These are phyloP conservation scores for Amphirosellinia nigrospora DNA, from an alignment of 495 filamentous ascomycete genomes.

Conservation along the genomic window DNA sequence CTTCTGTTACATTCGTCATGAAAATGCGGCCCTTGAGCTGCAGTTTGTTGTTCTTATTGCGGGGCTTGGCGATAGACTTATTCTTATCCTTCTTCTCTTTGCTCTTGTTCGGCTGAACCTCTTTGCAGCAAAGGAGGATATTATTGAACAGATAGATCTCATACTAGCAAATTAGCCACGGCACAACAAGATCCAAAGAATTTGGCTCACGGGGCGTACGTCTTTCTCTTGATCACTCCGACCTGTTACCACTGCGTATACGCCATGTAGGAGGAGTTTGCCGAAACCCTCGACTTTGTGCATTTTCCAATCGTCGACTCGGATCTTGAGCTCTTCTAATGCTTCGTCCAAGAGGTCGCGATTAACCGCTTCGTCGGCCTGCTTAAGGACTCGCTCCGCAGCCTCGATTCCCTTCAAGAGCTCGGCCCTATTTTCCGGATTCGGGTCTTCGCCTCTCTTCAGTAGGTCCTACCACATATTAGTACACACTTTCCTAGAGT, in stretches of 20 bases:
- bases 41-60: slow-evolving; percentile 77
- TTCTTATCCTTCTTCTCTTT: slow-evolving; percentile 71
- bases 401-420: slow-evolving; percentile 74
- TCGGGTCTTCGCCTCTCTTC: slow-evolving; percentile 76
- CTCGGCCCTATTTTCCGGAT: slow-evolving; percentile 63
- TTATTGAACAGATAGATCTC: slow-evolving; percentile 96
- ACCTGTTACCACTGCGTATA: slow-evolving; percentile 91
- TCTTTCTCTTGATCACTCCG: slow-evolving; percentile 84
- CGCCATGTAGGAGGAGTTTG: slow-evolving; percentile 85
- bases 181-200: slow-evolving; percentile 9
- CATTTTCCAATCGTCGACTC: slow-evolving; percentile 98
- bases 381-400: slow-evolving; percentile 75
- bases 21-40: slow-evolving; percentile 97
- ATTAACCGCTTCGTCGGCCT: slow-evolving; percentile 88
- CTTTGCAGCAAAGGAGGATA: slow-evolving; percentile 97
- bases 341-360: slow-evolving; percentile 81
- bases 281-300: slow-evolving; percentile 90
- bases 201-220: slow-evolving; percentile 57
- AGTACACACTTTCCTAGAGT: neutral
- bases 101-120: slow-evolving; percentile 84
- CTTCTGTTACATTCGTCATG: slow-evolving; percentile 98
- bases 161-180: slow-evolving; percentile 64
- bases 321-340: slow-evolving; percentile 74
- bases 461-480: slow-evolving; percentile 70
- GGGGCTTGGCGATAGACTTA: slow-evolving; percentile 60